Evolutionary conservation across 1,139 yeast genomes (phyloP).

Genomic region (Geotrichum reessii): DNA sequence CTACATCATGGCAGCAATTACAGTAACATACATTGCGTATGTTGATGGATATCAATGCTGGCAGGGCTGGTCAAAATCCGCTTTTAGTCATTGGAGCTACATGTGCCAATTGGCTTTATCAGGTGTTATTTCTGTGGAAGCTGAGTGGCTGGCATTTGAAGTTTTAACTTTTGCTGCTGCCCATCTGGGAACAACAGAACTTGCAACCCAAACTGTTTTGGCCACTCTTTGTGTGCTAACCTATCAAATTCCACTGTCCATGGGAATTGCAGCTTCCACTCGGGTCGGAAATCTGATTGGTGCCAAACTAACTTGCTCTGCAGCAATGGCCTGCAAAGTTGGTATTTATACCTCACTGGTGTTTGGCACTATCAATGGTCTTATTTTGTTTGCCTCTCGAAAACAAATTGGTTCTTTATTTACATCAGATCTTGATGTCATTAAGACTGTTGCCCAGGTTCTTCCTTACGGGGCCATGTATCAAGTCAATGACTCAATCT

Average conservation of each 20-base stretch:
- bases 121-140: slow-evolving; percentile 78
- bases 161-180: slow-evolving; percentile 64
- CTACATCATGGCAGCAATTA: slow-evolving; percentile 54
- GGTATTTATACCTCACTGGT: slow-evolving; percentile 53
- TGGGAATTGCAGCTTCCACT: slow-evolving; percentile 79
- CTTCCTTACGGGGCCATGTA: slow-evolving; percentile 68
- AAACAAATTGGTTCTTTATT: slow-evolving; percentile 55
- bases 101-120: slow-evolving; percentile 68
- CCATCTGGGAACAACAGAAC: slow-evolving; percentile 68
- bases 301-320: slow-evolving; percentile 58
- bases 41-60: slow-evolving; percentile 68
- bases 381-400: slow-evolving; percentile 47
- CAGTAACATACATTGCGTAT: slow-evolving; percentile 48
- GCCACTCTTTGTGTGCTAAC: slow-evolving; percentile 73
- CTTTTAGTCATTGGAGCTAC: slow-evolving; percentile 52
- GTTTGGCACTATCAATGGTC: slow-evolving; percentile 53
- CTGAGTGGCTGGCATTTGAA: slow-evolving; percentile 84
- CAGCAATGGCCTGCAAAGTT: slow-evolving; percentile 57
- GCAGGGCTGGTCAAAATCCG: slow-evolving; percentile 51
- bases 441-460: slow-evolving; percentile 43
- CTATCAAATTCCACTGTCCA: slow-evolving; percentile 82
- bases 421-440: slow-evolving; percentile 62
- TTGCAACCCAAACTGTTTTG: slow-evolving; percentile 85
- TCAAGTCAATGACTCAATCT: slow-evolving; percentile 72
- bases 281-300: slow-evolving; percentile 85